These are phyloP conservation scores for Solanum megistacrolobum DNA, from an alignment of 257 asterid species.

Conservation along the genomic window DNA sequence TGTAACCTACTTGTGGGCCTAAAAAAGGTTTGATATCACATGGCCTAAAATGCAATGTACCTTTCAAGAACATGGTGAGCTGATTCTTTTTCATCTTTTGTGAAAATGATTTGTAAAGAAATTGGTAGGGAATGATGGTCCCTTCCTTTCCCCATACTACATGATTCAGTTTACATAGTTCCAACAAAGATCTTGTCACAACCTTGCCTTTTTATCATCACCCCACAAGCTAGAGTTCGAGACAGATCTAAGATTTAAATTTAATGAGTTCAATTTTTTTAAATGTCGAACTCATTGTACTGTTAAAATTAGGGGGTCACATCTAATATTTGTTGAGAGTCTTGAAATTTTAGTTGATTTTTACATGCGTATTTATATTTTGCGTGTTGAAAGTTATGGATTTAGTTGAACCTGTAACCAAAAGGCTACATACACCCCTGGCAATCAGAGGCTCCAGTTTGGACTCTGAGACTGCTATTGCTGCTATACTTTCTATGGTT, in stretches of 20 bases:
- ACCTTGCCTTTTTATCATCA: constrained; percentile 4
- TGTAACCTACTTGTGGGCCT: constrained; percentile 31
- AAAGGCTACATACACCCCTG: not conserved
- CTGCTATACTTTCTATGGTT: not conserved
- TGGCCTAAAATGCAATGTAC: constrained; percentile 16
- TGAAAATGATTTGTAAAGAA: constrained; percentile 21
- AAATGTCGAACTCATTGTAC: not conserved
- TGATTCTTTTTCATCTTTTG: constrained; percentile 18
- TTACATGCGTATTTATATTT: not conserved
- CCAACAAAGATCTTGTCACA: constrained; percentile 32
- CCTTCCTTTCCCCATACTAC: constrained; percentile 23
- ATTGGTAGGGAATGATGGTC: constrained; percentile 25
- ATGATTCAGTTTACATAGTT: constrained; percentile 18
- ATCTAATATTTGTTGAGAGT: not conserved
- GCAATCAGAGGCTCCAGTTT: constrained; percentile 16
- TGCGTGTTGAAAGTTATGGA: not conserved
- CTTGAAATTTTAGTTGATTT: not conserved
- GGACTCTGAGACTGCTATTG: constrained; percentile 1
- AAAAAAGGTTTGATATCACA: constrained; percentile 20
- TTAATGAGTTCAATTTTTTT: not conserved
- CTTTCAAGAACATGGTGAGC: constrained; percentile 36
- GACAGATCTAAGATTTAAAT: not conserved
- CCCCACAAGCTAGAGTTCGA: not conserved
- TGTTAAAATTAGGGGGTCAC: not conserved
- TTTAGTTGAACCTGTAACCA: not conserved